phyloP scores from a whole-genome alignment of 306 rosid genomes.

The Erythrophleum fordii region DNA sequence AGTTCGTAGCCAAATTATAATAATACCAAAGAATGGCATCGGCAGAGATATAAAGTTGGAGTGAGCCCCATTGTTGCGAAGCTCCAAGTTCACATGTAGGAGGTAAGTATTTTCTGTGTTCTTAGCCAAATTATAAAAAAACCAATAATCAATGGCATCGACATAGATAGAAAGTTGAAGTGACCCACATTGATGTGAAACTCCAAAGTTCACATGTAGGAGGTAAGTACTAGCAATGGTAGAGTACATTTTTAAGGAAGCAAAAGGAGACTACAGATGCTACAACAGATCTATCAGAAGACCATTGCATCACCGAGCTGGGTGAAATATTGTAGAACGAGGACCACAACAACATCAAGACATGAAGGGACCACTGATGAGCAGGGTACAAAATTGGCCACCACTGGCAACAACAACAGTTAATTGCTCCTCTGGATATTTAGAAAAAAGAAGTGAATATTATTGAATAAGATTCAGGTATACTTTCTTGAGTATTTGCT shows the following conservation, averaged over 20 bases:
- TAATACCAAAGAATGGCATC: too few species aligned
- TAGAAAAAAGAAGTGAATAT: too few species aligned
- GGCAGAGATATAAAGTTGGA: too few species aligned
- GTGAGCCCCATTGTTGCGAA: not conserved
- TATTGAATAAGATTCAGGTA: too few species aligned
- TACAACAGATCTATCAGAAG: constrained; percentile 24
- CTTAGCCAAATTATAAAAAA: too few species aligned
- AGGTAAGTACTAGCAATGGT: not conserved
- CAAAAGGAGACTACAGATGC: constrained; percentile 14
- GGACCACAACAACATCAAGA: constrained; percentile 47
- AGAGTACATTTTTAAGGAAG: not conserved
- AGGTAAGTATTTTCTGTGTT: too few species aligned
- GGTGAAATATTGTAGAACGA: constrained; percentile 32
- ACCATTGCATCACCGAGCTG: constrained; percentile 5
- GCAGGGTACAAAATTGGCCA: constrained; percentile 31
- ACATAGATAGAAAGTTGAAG: too few species aligned
- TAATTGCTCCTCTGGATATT: constrained; percentile 19
- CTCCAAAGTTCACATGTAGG: not conserved
- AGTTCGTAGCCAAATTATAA: too few species aligned
- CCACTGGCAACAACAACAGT: constrained; percentile 42
- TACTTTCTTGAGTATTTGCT: too few species aligned
- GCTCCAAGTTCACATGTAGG: not conserved
- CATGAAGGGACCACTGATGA: constrained; percentile 41
- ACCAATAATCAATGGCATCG: too few species aligned
- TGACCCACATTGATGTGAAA: too few species aligned